These are phyloP conservation scores for Solanum clarkiae DNA, from an alignment of 257 asterid species.

Conservation along the genomic window DNA sequence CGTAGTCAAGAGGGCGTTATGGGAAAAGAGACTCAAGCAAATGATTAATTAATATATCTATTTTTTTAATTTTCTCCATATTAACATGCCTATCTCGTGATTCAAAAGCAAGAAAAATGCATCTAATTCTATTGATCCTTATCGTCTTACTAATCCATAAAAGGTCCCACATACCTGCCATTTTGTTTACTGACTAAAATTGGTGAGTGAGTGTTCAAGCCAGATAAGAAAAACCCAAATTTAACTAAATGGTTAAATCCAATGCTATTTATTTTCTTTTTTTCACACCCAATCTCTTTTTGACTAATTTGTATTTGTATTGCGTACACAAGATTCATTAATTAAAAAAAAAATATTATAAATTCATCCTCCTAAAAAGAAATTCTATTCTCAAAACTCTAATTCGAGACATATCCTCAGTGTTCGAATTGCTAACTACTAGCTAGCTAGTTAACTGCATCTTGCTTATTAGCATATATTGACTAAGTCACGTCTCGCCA, in stretches of 20 bases:
- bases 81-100: not conserved
- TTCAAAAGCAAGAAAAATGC: not conserved
- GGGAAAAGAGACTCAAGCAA: not conserved
- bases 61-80: not conserved
- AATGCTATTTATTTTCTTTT: not conserved
- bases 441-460: not conserved
- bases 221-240: not conserved
- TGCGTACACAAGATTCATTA: not conserved
- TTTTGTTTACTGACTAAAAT: not conserved
- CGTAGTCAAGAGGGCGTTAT: not conserved
- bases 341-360: not conserved
- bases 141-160: not conserved
- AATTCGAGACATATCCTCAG: not conserved
- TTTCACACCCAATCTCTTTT: not conserved
- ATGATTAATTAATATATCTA: not conserved
- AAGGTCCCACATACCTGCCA: not conserved
- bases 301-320: not conserved
- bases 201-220: not conserved
- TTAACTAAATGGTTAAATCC: not conserved
- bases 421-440: not conserved
- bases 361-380: too few species aligned
- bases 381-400: not conserved
- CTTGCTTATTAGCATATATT: not conserved
- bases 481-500: conserved; percentile 21
- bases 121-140: not conserved